These are phyloP conservation scores for Corrigiola litoralis DNA, from an alignment of 179 eudicot genomes.

Conservation along the genomic window DNA sequence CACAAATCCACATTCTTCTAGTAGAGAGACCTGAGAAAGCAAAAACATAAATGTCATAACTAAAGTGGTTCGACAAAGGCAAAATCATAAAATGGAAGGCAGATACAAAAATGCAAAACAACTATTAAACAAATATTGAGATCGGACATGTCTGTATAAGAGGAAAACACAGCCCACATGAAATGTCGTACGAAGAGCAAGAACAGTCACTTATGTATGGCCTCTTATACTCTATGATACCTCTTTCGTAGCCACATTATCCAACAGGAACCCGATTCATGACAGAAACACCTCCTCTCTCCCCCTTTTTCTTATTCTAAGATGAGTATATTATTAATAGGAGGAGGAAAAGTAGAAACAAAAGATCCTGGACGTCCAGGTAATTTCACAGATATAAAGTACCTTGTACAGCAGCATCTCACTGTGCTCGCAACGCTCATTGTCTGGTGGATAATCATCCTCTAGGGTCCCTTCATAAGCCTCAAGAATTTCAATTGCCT, in stretches of 20 bases:
- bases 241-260: no score
- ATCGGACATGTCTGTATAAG: no score
- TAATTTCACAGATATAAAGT: conserved; percentile 6
- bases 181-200: no score
- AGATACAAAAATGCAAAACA: background rate
- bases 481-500: conserved; percentile 95
- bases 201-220: no score
- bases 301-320: no score
- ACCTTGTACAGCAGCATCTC: conserved; percentile 99
- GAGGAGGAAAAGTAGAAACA: background rate
- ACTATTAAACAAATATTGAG: no score
- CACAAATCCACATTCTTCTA: conserved; percentile 82
- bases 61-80: background rate
- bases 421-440: conserved; percentile 89
- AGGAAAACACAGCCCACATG: no score
- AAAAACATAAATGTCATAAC: background rate
- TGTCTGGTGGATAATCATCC: conserved; percentile 96
- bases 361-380: background rate
- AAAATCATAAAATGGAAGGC: background rate
- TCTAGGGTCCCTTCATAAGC: conserved; percentile 99
- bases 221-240: no score
- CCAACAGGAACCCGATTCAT: no score
- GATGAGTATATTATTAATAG: no score
- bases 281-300: no score
- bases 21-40: conserved; percentile 54